These are phyloP conservation scores for Edaphochlamys debaryana DNA, from an alignment of 139 green algal species.

Conservation along the genomic window DNA sequence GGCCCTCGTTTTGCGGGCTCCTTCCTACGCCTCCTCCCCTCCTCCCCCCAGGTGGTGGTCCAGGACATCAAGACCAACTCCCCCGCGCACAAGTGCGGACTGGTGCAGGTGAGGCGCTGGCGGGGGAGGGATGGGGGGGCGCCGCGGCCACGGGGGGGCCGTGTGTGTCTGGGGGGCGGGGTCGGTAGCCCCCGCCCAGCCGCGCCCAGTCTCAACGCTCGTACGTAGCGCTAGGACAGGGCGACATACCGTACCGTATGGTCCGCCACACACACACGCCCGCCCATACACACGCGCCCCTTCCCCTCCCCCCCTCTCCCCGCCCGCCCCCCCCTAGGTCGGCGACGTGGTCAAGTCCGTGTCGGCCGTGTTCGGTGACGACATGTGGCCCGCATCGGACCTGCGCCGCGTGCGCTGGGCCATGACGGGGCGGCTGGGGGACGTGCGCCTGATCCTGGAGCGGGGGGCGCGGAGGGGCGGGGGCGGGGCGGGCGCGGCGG, in stretches of 20 bases:
- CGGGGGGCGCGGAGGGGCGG: neutral
- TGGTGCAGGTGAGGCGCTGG: constrained; percentile 46
- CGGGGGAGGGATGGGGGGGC: neutral
- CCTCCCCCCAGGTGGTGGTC: constrained; percentile 48
- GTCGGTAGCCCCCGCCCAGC: too few relatives aligned
- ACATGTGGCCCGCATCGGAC: constrained; percentile 63
- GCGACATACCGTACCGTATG: too few relatives aligned
- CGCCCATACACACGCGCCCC: too few relatives aligned
- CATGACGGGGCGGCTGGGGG: constrained; percentile 63
- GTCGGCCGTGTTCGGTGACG: constrained; percentile 67
- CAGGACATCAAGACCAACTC: constrained; percentile 50
- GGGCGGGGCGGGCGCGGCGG: neutral
- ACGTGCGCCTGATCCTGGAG: constrained; percentile 65
- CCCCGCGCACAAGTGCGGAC: constrained; percentile 38
- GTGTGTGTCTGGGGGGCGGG: neutral
- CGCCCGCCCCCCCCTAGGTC: constrained; percentile 41
- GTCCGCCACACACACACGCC: too few relatives aligned
- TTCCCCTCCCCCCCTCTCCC: neutral
- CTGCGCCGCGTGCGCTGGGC: constrained; percentile 68
- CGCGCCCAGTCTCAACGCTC: too few relatives aligned
- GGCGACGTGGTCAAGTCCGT: constrained; percentile 66
- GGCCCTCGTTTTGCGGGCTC: neutral
- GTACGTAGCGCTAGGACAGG: too few relatives aligned
- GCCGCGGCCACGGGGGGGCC: neutral
- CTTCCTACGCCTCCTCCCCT: neutral